Evolutionary conservation across 495 filamentous ascomycete species (phyloP), one percentile per base, ranked within the genome.

Genomic region (Tuber magnatum): DNA sequence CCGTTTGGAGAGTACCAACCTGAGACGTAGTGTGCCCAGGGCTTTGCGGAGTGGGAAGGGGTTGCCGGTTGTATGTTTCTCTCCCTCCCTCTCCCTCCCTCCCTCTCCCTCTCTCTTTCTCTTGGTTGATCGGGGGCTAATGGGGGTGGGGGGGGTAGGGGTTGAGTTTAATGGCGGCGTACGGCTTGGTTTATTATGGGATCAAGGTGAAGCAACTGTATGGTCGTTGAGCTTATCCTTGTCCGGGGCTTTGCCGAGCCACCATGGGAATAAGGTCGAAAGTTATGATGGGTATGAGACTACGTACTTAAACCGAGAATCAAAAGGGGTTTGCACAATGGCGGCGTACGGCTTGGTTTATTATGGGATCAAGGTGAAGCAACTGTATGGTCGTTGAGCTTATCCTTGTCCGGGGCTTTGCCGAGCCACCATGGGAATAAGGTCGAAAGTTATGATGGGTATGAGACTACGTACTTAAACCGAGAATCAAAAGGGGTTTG

Each of bases 21-120:
- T 89, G 84, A 78, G 97, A 86, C 73, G 89, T 48, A 91, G 91
- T 9, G 88, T 97, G 71, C 95, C 95, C 20, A 87, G 96, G 68
- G 96, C 93, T 18, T 32, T 70, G 39, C 35, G 76, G 82, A 84
- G 61, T 73, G 78, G 61, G 41, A 83, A 83, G 48, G 81, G 78
- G 22, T 70, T 83, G 71, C 81, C 81, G 24, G 77, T 81, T 46
- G 77, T 79, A 41, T 75, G 77, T 79, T 72, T 40, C 68, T 20
- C 35, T 46, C 56, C 8, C 18, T 75, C 44, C n/a, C n/a, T 71
- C 43, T 71, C 39, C 65, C 48, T 51, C 48, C 28, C 24, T 28
- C 24, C n/a, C n/a, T 71, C 43, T 71, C 39, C 65, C 48, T 51
- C 48, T 56, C 24, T 28, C 24, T 10, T 18, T 46, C 18, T 46